phyloP scores from a whole-genome alignment of 2,329 filamentous ascomycete genomes.

The Didymella exigua region DNA sequence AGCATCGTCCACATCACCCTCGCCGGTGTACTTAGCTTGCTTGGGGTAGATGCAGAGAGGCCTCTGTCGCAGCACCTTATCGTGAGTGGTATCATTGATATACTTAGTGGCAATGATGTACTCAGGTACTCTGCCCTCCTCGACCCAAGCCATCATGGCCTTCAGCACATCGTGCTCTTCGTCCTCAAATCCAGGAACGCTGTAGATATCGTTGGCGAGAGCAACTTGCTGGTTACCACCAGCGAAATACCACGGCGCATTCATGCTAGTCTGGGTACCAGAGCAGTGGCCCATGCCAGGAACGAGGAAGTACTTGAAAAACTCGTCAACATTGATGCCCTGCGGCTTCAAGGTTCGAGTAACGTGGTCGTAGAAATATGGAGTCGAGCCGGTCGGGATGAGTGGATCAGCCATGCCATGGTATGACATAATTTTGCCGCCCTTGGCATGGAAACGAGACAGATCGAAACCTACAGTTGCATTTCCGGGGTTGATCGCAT shows the following conservation, averaged over 20 bases:
- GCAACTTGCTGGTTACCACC: slow-evolving; percentile 31
- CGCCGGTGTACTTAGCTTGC: slow-evolving; percentile 38
- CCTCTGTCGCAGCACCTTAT: slow-evolving; percentile 35
- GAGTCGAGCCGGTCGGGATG: slow-evolving; percentile 58
- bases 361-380: slow-evolving; percentile 59
- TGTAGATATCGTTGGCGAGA: slow-evolving; percentile 21
- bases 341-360: slow-evolving; percentile 41
- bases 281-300: slow-evolving; percentile 54
- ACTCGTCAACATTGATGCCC: slow-evolving; percentile 47
- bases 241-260: slow-evolving; percentile 56
- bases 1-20: slow-evolving; percentile 33
- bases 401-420: slow-evolving; percentile 54
- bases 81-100: slow-evolving; percentile 29
- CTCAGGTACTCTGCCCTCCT: slow-evolving; percentile 48
- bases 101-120: slow-evolving; percentile 41
- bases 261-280: slow-evolving; percentile 41
- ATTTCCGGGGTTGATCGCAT: slow-evolving; percentile 54
- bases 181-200: slow-evolving; percentile 41
- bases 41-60: slow-evolving; percentile 45
- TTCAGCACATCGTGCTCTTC: slow-evolving; percentile 53
- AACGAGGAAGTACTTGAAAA: slow-evolving; percentile 53
- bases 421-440: slow-evolving; percentile 51
- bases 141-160: slow-evolving; percentile 56
- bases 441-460: slow-evolving; percentile 50
- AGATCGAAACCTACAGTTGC: slow-evolving; percentile 58